Conservation (phyloP, 1,139 yeast species). For the Yamadazyma trypodendri region DNA sequence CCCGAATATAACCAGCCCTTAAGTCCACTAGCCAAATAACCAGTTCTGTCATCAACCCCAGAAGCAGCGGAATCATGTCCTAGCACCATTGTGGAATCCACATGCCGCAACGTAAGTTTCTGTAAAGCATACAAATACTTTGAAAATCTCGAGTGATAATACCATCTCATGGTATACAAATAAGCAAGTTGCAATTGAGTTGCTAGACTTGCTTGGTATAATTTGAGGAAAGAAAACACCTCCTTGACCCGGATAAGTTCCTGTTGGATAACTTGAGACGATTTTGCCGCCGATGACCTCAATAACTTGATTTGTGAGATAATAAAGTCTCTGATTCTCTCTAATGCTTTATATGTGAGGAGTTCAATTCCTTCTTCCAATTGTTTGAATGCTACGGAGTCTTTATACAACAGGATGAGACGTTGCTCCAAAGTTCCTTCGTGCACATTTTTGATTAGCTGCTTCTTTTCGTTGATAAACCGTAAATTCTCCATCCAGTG, state of each 20-base stretch:
- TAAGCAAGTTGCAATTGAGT: constrained; percentile 79
- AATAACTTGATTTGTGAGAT: constrained; percentile 63
- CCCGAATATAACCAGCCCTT: constrained; percentile 27
- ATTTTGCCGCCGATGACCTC: constrained; percentile 42
- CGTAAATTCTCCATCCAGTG: constrained; percentile 61
- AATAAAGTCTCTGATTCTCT: constrained; percentile 70
- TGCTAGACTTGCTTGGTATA: constrained; percentile 64
- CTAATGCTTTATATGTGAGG: constrained; percentile 56
- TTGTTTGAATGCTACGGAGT: constrained; percentile 33
- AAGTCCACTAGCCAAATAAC: constrained; percentile 27
- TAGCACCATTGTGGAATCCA: constrained; percentile 53
- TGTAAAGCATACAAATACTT: constrained; percentile 78
- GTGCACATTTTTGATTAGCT: constrained; percentile 37
- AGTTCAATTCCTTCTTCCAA: constrained; percentile 39
- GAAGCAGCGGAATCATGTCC: constrained; percentile 30
- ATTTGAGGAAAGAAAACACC: constrained; percentile 54
- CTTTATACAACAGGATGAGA: constrained; percentile 23
- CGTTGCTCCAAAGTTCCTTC: constrained; percentile 12
- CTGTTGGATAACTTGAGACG: constrained; percentile 76
- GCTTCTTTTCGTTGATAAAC: constrained; percentile 56
- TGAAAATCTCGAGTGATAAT: constrained; percentile 75
- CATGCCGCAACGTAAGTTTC: constrained; percentile 51
- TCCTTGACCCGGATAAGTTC: constrained; percentile 61
- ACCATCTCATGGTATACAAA: constrained; percentile 88
- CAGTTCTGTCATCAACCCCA: constrained; percentile 24